These are phyloP conservation scores for Mallotus japonicus DNA, from an alignment of 441 rosid species.

Conservation along the genomic window DNA sequence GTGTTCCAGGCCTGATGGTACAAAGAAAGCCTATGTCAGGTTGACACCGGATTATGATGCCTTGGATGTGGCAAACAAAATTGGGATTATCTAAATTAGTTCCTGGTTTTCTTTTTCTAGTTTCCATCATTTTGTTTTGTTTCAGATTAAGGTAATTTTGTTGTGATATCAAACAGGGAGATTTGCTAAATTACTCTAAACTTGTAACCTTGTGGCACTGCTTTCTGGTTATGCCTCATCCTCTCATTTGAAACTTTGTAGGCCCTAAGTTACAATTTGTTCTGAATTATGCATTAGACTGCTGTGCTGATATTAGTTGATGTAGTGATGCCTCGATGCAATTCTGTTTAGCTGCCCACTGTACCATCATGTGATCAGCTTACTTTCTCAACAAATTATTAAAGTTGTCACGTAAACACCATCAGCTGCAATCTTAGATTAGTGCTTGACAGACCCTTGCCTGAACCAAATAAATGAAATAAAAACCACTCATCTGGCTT, in stretches of 20 bases:
- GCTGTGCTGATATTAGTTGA: neutral
- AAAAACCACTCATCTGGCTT: too few species aligned
- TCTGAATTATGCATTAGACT: neutral
- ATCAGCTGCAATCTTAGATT: too few species aligned
- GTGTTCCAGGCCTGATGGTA: slow-evolving; percentile 83
- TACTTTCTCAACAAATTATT: too few species aligned
- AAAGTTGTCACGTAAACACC: too few species aligned
- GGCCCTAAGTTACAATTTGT: neutral
- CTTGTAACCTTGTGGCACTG: slow-evolving; percentile 9
- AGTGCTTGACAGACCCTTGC: too few species aligned
- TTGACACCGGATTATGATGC: slow-evolving; percentile 88
- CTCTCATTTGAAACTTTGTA: neutral
- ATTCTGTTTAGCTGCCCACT: too few species aligned
- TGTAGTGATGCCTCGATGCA: too few species aligned
- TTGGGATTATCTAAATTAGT: slow-evolving; percentile 71
- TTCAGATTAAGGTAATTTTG: slow-evolving; percentile 24
- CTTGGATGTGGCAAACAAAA: slow-evolving; percentile 91
- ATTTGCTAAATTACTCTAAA: slow-evolving; percentile 18
- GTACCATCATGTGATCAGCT: too few species aligned
- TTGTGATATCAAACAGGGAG: slow-evolving; percentile 18
- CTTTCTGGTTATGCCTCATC: slow-evolving; percentile 2
- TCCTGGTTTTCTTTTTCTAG: neutral
- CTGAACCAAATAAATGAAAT: too few species aligned
- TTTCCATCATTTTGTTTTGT: slow-evolving; percentile 15
- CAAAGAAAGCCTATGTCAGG: slow-evolving; percentile 93